Base-by-base conservation (phyloP, 345 rosid genomes). In the Nephelium lappaceum region DNA sequence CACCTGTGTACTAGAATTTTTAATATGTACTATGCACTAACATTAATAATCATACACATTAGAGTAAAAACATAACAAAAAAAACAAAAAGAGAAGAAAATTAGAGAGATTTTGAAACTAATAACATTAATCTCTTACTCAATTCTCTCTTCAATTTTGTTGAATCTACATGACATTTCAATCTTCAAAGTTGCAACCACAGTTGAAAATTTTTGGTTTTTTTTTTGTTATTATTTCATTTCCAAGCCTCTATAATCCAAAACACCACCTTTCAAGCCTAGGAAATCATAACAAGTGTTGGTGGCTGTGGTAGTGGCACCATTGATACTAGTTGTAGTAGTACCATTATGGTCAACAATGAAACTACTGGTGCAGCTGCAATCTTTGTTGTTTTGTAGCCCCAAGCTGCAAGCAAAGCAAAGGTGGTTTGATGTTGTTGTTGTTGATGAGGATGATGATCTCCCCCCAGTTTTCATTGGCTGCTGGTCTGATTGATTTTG, bases 221-320 rank as follows among this genome's bases (percentile, higher is more conserved):
- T 10, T 15, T 43, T 19, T 70, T 8, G 8, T 8, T 45, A 45
- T 83, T 80, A 87, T 79, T 87, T 86, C 93, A 88, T 93, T 84
- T 90, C 92, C 86, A 90, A 83, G 79, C 87, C 74, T 83, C 87
- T 86, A 74, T 83, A 91, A 78, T 90, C 94, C 90, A 89, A 85
- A 75, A 87, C 89, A 71, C 85, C 87, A 78, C 87, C 63, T 84
- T 91, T 93, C 82, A 95, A 73, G 18, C 97, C 97, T 84, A 95
- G 82, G 91, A 95, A 93, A 67, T 95, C 95, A 86, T 88, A 89
- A 36, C 87, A 92, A 81, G 77, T 71, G 58, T 65, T 83, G 74
- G 41, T 82, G 53, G 76, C 79, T 77, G 76, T 74, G 38, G 79
- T 75, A 76, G 85, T 82, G 65, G 72, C 63, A 5, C 74, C 60